Base-by-base conservation (phyloP, 129 eudicot genomes). In the Saposhnikovia divaricata region DNA sequence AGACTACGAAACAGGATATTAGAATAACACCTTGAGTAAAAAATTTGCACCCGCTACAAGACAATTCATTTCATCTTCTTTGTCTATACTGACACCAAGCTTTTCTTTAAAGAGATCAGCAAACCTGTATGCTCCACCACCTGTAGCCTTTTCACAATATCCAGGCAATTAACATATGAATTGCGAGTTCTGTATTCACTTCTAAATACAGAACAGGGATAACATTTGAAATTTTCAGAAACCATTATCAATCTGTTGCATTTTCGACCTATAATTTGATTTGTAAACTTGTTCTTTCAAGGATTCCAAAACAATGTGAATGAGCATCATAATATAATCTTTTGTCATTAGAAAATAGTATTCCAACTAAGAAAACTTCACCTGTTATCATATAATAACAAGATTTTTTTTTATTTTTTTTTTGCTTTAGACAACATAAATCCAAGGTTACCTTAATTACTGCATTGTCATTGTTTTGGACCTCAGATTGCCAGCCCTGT, bases 31-130 rank as follows among this genome's bases (percentile, higher is more conserved):
- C 99, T 95, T 95, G 63, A 95, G 97, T 88, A 95, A 81, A 76
- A 92, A 95, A 81, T 95, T 95, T 84, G 99, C 96, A 83, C 99
- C 99, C 9, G 99, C 85, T 61, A 95, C 97, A 78, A 95, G 99
- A 78, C 99, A 95, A 65, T 89, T 73, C 97, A 95, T 95, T 83
- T 95, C 99, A 79, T 95, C 99, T 87, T 95, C 99, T 88, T 95
- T 95, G 72, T 92, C 98, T 81, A 95, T 89, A 46, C 92, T 92
- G 74, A 95, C 96, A 31, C 99, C 99, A 85, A 95, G 99, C 85
- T 86, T 92, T 82, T 95, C 97, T 87, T 92, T 95, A 72, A 95
- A 95, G 63, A 95, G 89, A 82, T 95, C 99, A 2, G 97, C 86
- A 88, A 89, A 95, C 84, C 89, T 95, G 90, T 89, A 88, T 63